A percentile compares a stretch with the other conserved stretches of the same genome.
These are phyloP conservation scores for Candida schatavii DNA, from an alignment of 805 yeast species.

Conservation along the genomic window DNA sequence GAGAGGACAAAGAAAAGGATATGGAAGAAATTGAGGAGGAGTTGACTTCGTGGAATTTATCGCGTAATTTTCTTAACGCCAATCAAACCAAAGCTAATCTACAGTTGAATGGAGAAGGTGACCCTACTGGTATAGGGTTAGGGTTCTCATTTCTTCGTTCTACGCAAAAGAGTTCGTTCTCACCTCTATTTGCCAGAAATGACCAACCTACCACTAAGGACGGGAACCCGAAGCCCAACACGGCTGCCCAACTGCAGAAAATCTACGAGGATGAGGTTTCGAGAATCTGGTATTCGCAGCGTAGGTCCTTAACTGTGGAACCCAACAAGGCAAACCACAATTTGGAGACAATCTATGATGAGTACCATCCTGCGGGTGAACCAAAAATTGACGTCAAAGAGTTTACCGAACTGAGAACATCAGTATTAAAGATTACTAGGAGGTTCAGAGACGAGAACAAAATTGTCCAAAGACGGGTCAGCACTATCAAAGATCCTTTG, in stretches of 20 bases:
- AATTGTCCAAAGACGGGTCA: conserved; percentile 75
- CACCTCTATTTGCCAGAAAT: conserved; percentile 27
- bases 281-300: conserved; percentile 87
- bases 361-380: conserved; percentile 33
- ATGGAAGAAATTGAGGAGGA: conserved; percentile 71
- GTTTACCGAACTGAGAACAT: conserved; percentile 13
- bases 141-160: conserved; percentile 86
- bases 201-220: conserved; percentile 29
- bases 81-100: conserved; percentile 97
- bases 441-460: conserved; percentile 83
- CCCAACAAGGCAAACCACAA: conserved; percentile 36
- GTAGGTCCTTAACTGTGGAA: conserved; percentile 47
- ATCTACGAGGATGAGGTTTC: conserved; percentile 88
- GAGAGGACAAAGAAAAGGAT: conserved; percentile 34
- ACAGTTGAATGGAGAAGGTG: conserved; percentile 92
- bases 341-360: conserved; percentile 33
- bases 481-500: conserved; percentile 78
- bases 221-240: conserved; percentile 36
- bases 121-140: conserved; percentile 87
- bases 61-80: conserved; percentile 86
- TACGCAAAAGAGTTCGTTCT: conserved; percentile 93
- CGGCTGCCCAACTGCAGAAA: conserved; percentile 67
- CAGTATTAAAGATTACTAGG: conserved; percentile 57
- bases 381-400: conserved; percentile 32
- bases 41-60: conserved; percentile 90